Conservation (phyloP, 306 rosid genomes). For the Fagus sylvatica region DNA sequence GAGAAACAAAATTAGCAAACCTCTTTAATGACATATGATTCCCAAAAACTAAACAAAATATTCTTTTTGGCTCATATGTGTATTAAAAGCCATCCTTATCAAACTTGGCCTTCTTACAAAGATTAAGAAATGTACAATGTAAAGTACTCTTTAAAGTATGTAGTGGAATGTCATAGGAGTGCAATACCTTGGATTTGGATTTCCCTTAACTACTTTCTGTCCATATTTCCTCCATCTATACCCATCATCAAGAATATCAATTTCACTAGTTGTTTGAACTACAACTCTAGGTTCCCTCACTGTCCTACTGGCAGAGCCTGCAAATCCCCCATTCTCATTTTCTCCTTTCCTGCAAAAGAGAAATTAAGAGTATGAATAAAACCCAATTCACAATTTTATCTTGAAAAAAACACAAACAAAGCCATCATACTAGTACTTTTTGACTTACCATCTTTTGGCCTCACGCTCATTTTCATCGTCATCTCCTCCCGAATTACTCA, state of each 20-base stretch:
- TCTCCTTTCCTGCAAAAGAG: slow-evolving; percentile 72
- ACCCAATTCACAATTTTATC: not conserved
- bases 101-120: no score
- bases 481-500: slow-evolving; percentile 52
- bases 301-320: slow-evolving; percentile 59
- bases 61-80: not conserved
- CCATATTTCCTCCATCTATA: slow-evolving; percentile 98
- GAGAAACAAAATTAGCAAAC: not conserved
- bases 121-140: no score
- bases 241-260: slow-evolving; percentile 94
- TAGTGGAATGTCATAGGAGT: not conserved
- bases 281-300: slow-evolving; percentile 97
- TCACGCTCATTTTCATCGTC: slow-evolving; percentile 61
- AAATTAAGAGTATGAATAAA: slow-evolving; percentile 15
- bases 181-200: slow-evolving; percentile 88
- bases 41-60: not conserved
- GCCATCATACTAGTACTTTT: not conserved
- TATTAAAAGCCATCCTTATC: no score
- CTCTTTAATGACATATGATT: not conserved
- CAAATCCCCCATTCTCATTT: slow-evolving; percentile 52
- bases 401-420: not conserved
- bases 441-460: slow-evolving; percentile 81
- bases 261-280: slow-evolving; percentile 92
- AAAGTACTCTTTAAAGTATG: no score
- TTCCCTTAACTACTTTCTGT: slow-evolving; percentile 97